Conservation (phyloP, 1,284 basidiomycete genomes). For the Irpex rosettiformis region DNA sequence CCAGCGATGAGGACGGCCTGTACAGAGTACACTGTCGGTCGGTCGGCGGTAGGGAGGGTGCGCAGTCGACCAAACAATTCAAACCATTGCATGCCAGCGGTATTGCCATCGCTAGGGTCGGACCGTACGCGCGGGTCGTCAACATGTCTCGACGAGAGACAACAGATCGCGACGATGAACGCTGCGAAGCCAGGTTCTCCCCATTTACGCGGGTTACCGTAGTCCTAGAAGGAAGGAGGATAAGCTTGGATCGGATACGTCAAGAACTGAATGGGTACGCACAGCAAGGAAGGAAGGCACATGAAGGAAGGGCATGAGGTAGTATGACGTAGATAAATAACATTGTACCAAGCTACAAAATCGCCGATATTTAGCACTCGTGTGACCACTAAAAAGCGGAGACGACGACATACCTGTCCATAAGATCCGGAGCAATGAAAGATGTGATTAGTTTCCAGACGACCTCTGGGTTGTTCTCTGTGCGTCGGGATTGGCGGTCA, state of each 20-base stretch:
- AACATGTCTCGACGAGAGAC: conserved; percentile 84
- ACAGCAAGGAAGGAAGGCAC: conserved; percentile 84
- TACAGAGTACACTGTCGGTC: conserved; percentile 85
- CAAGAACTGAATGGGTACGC: conserved; percentile 31
- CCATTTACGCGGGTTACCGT: conserved; percentile 90
- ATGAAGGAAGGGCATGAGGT: conserved; percentile 87
- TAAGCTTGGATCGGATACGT: conserved; percentile 13
- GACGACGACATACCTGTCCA: conserved; percentile 67
- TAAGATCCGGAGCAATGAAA: conserved; percentile 78
- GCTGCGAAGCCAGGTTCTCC: conserved; percentile 89
- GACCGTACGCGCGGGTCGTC: conserved; percentile 85
- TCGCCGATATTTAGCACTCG: conserved; percentile 6
- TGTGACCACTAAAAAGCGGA: conserved; percentile 5
- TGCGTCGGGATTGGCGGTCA: conserved; percentile 66
- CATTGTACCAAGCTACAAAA: conserved; percentile 67
- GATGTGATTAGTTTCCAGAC: conserved; percentile 75
- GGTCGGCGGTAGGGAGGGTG: conserved; percentile 82
- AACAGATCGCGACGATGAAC: conserved; percentile 87
- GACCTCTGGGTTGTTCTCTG: conserved; percentile 76
- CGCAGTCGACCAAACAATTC: conserved; percentile 81
- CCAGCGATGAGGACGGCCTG: conserved; percentile 85
- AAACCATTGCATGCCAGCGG: conserved; percentile 88
- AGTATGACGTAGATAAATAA: conserved; percentile 87
- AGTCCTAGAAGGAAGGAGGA: conserved; percentile 52
- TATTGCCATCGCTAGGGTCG: conserved; percentile 74